A percentile compares a stretch with the other conserved stretches of the same genome.
phyloP scores from a whole-genome alignment of 2,329 filamentous ascomycete species.

The Monilinia fructicola region DNA sequence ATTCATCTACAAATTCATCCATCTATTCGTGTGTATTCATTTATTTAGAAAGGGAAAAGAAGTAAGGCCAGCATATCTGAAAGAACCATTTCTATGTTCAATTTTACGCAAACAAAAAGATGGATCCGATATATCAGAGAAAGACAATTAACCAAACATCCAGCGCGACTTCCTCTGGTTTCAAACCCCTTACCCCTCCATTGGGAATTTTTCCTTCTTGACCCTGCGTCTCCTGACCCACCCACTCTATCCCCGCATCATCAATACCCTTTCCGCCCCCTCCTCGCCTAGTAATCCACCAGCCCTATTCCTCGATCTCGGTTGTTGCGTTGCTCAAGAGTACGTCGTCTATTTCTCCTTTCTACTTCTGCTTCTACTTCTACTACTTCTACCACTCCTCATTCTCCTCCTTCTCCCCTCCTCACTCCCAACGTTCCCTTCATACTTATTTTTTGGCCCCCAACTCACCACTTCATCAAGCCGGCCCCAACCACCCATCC shows the following conservation, averaged over 20 bases:
- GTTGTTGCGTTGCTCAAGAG: constrained; percentile 45
- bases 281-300: constrained; percentile 7
- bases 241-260: constrained; percentile 23
- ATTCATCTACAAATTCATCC: background rate
- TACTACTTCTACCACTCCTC: too few relatives aligned
- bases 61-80: too few relatives aligned
- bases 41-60: background rate
- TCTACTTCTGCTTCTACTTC: background rate
- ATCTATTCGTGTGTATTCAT: background rate
- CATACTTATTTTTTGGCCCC: too few relatives aligned
- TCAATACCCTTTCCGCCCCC: constrained; percentile 17
- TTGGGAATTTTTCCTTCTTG: constrained; percentile 31
- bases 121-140: background rate
- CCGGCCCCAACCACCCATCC: too few relatives aligned
- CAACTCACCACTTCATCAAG: too few relatives aligned
- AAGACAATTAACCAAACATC: background rate
- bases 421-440: background rate
- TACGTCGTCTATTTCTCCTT: background rate
- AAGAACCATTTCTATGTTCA: too few relatives aligned
- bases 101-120: too few relatives aligned
- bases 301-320: constrained; percentile 42
- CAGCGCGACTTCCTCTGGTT: constrained; percentile 32
- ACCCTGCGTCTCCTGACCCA: constrained; percentile 22
- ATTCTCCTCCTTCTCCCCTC: background rate
- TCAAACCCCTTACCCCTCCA: constrained; percentile 33